Percentiles rank a stretch among this genome's conserved stretches.
These are phyloP conservation scores for Scenedesmus sp. DNA, from an alignment of 163 green algal genomes.

Conservation along the genomic window DNA sequence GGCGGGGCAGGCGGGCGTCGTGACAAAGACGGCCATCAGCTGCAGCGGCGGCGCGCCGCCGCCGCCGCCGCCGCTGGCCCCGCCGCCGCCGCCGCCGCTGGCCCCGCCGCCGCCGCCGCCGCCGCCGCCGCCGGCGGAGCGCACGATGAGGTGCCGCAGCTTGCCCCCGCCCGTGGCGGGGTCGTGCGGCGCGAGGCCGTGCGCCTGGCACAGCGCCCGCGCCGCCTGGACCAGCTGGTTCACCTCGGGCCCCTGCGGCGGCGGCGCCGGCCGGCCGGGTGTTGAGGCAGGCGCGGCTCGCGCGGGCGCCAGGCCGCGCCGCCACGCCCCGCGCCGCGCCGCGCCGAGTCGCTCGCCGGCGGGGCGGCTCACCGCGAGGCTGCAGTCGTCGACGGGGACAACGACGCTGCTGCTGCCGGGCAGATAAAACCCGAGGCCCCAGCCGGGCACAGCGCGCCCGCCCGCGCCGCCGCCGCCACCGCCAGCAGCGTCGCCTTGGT, in stretches of 20 bases:
- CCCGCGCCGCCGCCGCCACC: no score
- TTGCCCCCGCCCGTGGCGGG: background rate
- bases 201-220: background rate
- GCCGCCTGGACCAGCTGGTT: slow-evolving; percentile 19
- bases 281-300: no score
- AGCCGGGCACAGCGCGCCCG: background rate
- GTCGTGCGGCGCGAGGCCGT: slow-evolving; percentile 28
- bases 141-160: slow-evolving; percentile 34
- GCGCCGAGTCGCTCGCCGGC: no score
- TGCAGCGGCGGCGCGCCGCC: background rate
- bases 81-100: slow-evolving; percentile 4
- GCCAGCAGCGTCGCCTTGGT: background rate
- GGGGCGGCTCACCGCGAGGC: slow-evolving; percentile 33
- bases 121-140: slow-evolving; percentile 6
- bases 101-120: slow-evolving; percentile 7
- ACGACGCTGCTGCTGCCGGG: slow-evolving; percentile 31
- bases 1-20: slow-evolving; percentile 3
- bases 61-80: background rate
- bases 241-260: slow-evolving; percentile 3
- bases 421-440: slow-evolving; percentile 23
- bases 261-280: no score
- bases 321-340: no score
- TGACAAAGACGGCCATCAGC: slow-evolving; percentile 36
- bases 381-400: slow-evolving; percentile 28
- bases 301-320: no score